Evolutionary conservation across 306 rosid genomes (phyloP).

Genomic region (Neltuma alba): DNA sequence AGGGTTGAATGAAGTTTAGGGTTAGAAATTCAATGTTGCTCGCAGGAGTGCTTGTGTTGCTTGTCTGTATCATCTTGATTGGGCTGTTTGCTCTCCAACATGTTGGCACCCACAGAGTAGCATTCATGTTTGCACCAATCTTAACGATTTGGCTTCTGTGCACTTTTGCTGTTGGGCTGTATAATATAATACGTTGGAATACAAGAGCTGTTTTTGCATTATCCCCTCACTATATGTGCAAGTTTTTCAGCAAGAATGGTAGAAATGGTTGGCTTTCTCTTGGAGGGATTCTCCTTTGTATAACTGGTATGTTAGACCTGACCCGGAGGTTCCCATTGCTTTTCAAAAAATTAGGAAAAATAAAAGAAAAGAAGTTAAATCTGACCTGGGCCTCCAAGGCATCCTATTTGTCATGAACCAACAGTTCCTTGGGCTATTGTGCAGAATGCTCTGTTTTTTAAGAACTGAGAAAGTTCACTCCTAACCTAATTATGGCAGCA

Average conservation of each 20-base stretch:
- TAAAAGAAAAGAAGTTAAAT: conserved; percentile 35
- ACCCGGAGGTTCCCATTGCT: not conserved
- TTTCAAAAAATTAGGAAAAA: too few relatives aligned
- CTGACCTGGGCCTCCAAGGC: conserved; percentile 3
- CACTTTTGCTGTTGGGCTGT: conserved; percentile 67
- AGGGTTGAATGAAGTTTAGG: conserved; percentile 1
- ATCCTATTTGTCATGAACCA: conserved; percentile 1
- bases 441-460: not conserved
- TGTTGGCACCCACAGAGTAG: conserved; percentile 73
- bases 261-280: conserved; percentile 81
- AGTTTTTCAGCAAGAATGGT: conserved; percentile 62
- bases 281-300: conserved; percentile 78
- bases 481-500: conserved; percentile 2
- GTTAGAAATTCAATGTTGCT: conserved; percentile 25
- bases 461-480: conserved; percentile 1
- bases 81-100: conserved; percentile 85
- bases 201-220: conserved; percentile 51
- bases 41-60: conserved; percentile 62
- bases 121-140: conserved; percentile 61
- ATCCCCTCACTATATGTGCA: conserved; percentile 57
- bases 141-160: conserved; percentile 66
- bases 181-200: conserved; percentile 60
- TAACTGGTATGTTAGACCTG: conserved; percentile 66
- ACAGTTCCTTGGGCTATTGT: conserved; percentile 15
- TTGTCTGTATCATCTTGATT: conserved; percentile 70